phyloP scores from a whole-genome alignment of 257 asterid genomes.

The Petunia axillaris region DNA sequence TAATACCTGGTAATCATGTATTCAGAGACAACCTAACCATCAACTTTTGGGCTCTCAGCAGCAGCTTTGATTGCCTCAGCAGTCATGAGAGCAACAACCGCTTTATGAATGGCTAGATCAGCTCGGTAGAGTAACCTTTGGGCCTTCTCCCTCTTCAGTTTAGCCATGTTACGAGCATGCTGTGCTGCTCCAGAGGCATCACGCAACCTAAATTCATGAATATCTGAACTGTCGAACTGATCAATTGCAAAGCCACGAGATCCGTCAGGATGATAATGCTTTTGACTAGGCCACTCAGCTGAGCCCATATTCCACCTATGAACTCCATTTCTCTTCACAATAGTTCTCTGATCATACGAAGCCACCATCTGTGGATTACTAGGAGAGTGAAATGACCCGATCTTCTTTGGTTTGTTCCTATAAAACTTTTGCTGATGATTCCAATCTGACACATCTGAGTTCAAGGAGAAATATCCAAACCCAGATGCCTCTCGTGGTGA shows the following conservation, averaged over 20 bases:
- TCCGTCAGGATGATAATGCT: conserved; percentile 42
- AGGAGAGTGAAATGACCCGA: conserved; percentile 47
- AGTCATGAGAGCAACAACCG: conserved; percentile 70
- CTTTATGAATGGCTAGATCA: conserved; percentile 82
- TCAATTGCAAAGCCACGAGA: conserved; percentile 42
- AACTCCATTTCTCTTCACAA: conserved; percentile 54
- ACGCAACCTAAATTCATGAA: conserved; percentile 64
- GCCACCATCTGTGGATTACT: conserved; percentile 41
- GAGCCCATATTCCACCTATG: conserved; percentile 58
- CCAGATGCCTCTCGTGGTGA: conserved; percentile 65
- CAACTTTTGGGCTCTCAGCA: conserved; percentile 38
- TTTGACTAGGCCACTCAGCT: conserved; percentile 57
- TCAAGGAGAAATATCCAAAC: conserved; percentile 48
- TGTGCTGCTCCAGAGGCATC: conserved; percentile 73
- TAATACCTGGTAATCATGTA: conserved; percentile 30
- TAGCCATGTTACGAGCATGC: conserved; percentile 66
- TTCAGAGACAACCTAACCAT: conserved; percentile 36
- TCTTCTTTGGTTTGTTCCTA: conserved; percentile 63
- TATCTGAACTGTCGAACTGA: conserved; percentile 51
- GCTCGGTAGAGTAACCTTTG: conserved; percentile 67
- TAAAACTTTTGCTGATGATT: conserved; percentile 51
- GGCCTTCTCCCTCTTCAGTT: conserved; percentile 82
- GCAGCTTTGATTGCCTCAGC: conserved; percentile 79
- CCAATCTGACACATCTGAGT: conserved; percentile 60
- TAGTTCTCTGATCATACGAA: conserved; percentile 48